A percentile compares a stretch with the other conserved stretches of the same genome.
These are phyloP conservation scores for Rhododendron henanense DNA, from an alignment of 148 eudicot species.

Conservation along the genomic window DNA sequence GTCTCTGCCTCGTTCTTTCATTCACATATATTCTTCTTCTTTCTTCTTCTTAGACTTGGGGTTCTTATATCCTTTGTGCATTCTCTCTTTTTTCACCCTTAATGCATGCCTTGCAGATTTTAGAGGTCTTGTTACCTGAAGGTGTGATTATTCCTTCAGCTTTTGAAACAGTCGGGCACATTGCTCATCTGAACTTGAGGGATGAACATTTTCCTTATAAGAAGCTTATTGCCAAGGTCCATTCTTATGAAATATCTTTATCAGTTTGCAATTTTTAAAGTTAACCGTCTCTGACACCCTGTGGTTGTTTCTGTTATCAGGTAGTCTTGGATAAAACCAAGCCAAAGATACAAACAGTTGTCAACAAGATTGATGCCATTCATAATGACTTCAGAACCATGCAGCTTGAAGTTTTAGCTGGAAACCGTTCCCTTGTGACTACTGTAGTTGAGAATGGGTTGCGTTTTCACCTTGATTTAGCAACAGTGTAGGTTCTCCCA, in stretches of 20 bases:
- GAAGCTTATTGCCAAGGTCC: slow-evolving; percentile 80
- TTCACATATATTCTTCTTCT: too few species aligned
- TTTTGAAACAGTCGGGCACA: slow-evolving; percentile 91
- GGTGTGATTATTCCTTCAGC: slow-evolving; percentile 70
- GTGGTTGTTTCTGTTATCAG: slow-evolving; percentile 36
- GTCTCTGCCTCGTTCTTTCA: not conserved
- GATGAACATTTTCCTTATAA: slow-evolving; percentile 83
- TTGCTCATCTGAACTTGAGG: slow-evolving; percentile 82
- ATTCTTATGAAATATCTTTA: slow-evolving; percentile 6
- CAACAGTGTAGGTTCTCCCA: slow-evolving; percentile 64
- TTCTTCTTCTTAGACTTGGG: not conserved
- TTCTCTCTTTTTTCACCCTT: not conserved
- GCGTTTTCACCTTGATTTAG: slow-evolving; percentile 83
- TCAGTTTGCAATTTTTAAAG: not conserved
- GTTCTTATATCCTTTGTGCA: not conserved
- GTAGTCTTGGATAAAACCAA: slow-evolving; percentile 87
- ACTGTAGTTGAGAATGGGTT: slow-evolving; percentile 86
- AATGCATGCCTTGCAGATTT: slow-evolving; percentile 41
- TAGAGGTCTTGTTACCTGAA: slow-evolving; percentile 71
- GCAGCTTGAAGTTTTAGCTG: slow-evolving; percentile 93
- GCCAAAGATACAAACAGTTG: slow-evolving; percentile 96
- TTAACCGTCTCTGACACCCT: not conserved
- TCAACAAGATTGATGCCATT: slow-evolving; percentile 82
- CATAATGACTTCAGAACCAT: slow-evolving; percentile 82
- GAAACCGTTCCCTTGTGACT: slow-evolving; percentile 86